phyloP scores from a whole-genome alignment of 257 asterid genomes.

The Plantago major region DNA sequence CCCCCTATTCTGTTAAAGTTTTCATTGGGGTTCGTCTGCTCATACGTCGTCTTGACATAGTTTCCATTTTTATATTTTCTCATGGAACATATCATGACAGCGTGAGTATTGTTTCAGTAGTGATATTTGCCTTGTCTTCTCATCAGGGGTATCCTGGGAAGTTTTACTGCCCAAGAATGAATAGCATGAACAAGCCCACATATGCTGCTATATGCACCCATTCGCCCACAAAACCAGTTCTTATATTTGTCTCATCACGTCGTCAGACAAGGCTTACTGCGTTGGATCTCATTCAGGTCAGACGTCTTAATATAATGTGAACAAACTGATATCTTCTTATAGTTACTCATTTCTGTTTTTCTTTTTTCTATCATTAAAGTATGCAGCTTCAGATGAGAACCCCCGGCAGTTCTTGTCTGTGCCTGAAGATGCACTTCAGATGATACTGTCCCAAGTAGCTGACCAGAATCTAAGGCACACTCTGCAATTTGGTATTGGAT shows the following conservation, averaged over 20 bases:
- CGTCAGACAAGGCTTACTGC: constrained; percentile 99
- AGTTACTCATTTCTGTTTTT: constrained; percentile 17
- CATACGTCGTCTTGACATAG: too few relatives aligned
- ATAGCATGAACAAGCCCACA: constrained; percentile 97
- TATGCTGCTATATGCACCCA: constrained; percentile 98
- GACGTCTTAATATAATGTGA: constrained; percentile 20
- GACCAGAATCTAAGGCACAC: constrained; percentile 98
- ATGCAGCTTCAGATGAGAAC: constrained; percentile 96
- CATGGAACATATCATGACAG: constrained; percentile 4
- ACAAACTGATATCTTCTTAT: constrained; percentile 2
- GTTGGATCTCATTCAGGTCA: constrained; percentile 94
- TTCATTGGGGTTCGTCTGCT: too few relatives aligned
- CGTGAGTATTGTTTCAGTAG: constrained; percentile 1
- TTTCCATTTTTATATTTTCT: not conserved
- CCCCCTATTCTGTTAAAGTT: too few relatives aligned
- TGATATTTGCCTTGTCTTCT: constrained; percentile 20
- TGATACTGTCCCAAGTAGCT: constrained; percentile 86
- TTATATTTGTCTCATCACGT: constrained; percentile 95
- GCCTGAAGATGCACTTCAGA: constrained; percentile 93
- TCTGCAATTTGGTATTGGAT: constrained; percentile 93
- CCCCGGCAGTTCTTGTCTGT: constrained; percentile 80
- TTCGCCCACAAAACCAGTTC: constrained; percentile 96
- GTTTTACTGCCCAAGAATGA: constrained; percentile 98
- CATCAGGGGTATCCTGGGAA: constrained; percentile 98
- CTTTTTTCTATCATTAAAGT: constrained; percentile 42